Percentiles rank a stretch among this genome's conserved stretches.
These are phyloP conservation scores for Colletotrichum tamarilloi DNA, from an alignment of 2,329 filamentous ascomycete species.

Conservation along the genomic window DNA sequence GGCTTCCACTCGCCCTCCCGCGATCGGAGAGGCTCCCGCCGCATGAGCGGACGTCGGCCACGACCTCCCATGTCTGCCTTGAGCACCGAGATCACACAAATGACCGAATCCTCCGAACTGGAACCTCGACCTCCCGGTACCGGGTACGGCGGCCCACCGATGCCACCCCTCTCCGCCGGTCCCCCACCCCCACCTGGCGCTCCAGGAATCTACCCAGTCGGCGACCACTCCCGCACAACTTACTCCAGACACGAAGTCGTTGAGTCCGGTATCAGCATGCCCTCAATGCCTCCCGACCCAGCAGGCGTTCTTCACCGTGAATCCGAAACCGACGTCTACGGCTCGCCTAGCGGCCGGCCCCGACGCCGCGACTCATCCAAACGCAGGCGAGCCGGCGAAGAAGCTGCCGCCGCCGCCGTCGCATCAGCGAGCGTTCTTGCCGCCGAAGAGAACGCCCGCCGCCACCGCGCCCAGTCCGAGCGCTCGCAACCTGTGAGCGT, in stretches of 20 bases:
- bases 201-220: conserved; percentile 21
- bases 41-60: conserved; percentile 40
- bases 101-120: conserved; percentile 50
- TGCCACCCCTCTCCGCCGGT: conserved; percentile 48
- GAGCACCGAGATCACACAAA: conserved; percentile 34
- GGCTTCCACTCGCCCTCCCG: conserved; percentile 62
- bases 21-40: conserved; percentile 40
- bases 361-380: conserved; percentile 58
- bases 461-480: conserved; percentile 46
- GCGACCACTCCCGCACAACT: conserved; percentile 45
- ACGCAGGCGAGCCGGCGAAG: conserved; percentile 57
- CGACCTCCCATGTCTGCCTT: conserved; percentile 39
- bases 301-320: conserved; percentile 52
- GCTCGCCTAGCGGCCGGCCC: conserved; percentile 52
- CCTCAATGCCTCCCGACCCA: conserved; percentile 59
- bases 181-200: conserved; percentile 40
- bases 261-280: conserved; percentile 52
- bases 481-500: conserved; percentile 64
- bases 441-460: conserved; percentile 56
- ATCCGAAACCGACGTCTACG: conserved; percentile 56
- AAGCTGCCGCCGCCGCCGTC: conserved; percentile 59
- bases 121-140: conserved; percentile 51
- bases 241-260: conserved; percentile 51
- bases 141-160: conserved; percentile 46
- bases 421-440: conserved; percentile 60